Percentiles rank a stretch among this genome's conserved stretches.
Evolutionary conservation across 2,329 filamentous ascomycete species (phyloP).

Genomic region (Setomelanomma holmii): DNA sequence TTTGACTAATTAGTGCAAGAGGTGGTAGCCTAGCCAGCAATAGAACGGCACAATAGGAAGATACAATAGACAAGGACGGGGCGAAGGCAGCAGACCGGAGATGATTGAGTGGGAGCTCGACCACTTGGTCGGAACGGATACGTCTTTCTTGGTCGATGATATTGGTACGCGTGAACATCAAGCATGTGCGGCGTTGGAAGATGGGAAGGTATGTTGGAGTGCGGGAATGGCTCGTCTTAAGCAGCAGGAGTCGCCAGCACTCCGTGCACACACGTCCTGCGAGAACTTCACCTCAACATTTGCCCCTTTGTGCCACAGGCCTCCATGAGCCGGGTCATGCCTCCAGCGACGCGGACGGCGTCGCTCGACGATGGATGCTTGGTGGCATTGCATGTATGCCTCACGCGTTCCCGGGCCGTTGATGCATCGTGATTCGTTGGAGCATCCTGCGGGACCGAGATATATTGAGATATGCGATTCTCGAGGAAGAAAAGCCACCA

Average conservation of each 20-base stretch:
- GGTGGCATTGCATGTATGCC: background rate
- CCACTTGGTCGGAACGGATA: background rate
- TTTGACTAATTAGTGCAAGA: too few species aligned
- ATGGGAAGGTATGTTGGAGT: too few species aligned
- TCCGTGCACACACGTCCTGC: too few species aligned
- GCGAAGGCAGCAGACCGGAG: background rate
- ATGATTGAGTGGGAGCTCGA: background rate
- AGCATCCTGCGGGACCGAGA: background rate
- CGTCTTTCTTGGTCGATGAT: too few species aligned
- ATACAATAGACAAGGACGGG: background rate
- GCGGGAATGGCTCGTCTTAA: too few species aligned
- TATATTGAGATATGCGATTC: background rate
- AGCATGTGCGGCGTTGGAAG: too few species aligned
- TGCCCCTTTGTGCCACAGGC: too few species aligned
- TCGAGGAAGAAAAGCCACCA: background rate
- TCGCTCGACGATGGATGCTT: background rate
- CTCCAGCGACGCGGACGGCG: background rate
- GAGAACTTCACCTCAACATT: too few species aligned
- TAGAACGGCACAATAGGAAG: slow-evolving; percentile 1
- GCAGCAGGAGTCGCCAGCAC: too few species aligned
- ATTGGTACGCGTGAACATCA: too few species aligned
- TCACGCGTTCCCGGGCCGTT: background rate
- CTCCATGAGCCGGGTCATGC: too few species aligned
- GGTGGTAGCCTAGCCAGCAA: slow-evolving; percentile 1
- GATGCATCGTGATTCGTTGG: background rate